Base-by-base conservation (phyloP, 1,139 yeast genomes). In the Zygosaccharomyces pseudobailii region DNA sequence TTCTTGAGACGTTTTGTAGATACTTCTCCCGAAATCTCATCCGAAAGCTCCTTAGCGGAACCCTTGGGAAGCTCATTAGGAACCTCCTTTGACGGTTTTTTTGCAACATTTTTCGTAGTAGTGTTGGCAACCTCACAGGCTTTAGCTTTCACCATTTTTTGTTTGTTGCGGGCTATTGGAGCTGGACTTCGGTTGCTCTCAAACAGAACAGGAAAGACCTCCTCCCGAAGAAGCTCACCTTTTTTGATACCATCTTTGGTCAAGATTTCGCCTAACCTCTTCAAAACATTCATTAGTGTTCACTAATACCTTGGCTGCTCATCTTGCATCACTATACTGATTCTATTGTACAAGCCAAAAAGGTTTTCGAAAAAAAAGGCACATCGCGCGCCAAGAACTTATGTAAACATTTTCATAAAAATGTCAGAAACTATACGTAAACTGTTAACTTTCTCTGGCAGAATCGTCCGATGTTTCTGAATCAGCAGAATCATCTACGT, bases 241-340 rank as follows among this genome's bases (percentile, higher is more conserved):
- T 44, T 37, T 33, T 45, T 37, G 10, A 52, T 28, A 19, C 51
- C 55, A 48, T 50, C 46, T 28, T 46, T 50, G 10, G 50, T 45
- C 35, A 53, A 24, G 13, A 45, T 46, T 35, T 48, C 46, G 22
- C 56, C 45, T 31, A 55, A 37, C 23, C 50, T 54, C 25, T 34
- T 42, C 48, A 55, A 46, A 13, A 50, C 58, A 52, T 55, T 54
- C 59, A 55, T 55, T 25, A 27, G 28, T 6, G 28, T 23, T 45
- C 33, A n/a, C 24, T 20, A 33, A 10, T 41, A 17, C 25, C 24
- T 19, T 19, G 19, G 9, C 21, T 10, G 24, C 17, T 9, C 34
- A 38, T 38, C 9, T 19, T 23, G 28, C 13, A 8, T 27, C 10
- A 28, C 13, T 25, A 5, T 25, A 27, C 17, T 13, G 13, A 8